phyloP scores from a whole-genome alignment of 208 protist genomes.

The Trypanosoma platydactyli region DNA sequence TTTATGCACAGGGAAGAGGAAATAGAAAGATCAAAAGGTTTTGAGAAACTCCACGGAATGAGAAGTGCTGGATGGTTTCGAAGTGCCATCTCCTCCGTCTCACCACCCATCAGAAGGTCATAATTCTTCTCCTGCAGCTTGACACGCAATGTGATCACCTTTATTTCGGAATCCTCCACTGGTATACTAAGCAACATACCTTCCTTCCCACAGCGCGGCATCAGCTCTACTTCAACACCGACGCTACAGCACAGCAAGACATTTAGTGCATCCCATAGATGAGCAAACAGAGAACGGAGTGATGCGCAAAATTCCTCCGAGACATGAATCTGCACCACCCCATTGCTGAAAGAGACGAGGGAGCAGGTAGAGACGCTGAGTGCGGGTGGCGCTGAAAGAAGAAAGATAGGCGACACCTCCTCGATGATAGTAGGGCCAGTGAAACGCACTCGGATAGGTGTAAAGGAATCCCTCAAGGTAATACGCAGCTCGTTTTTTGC shows the following conservation, averaged over 20 bases:
- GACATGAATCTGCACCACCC: slow-evolving; percentile 6
- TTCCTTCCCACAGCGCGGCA: background rate
- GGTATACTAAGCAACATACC: background rate
- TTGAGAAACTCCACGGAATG: slow-evolving; percentile 24
- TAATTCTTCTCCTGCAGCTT: slow-evolving; percentile 17
- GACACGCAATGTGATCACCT: background rate
- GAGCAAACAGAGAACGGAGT: background rate
- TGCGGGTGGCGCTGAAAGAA: slow-evolving; percentile 19
- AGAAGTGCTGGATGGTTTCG: slow-evolving; percentile 7
- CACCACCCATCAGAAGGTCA: background rate
- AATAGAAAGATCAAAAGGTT: slow-evolving; percentile 7
- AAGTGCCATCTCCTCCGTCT: background rate
- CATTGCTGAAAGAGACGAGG: background rate
- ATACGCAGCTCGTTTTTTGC: slow-evolving; percentile 6
- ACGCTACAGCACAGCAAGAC: slow-evolving; percentile 1
- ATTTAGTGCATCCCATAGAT: background rate
- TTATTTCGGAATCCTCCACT: background rate
- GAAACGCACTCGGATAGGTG: slow-evolving; percentile 12
- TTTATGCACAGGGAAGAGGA: background rate
- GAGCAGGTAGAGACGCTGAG: background rate
- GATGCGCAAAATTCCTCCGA: background rate
- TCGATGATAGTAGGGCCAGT: slow-evolving; percentile 26
- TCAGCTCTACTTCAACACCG: background rate
- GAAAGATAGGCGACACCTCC: slow-evolving; percentile 24
- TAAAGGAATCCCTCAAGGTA: background rate